Conservation (phyloP, 139 green algal genomes). For the Coelastrella sp. region DNA sequence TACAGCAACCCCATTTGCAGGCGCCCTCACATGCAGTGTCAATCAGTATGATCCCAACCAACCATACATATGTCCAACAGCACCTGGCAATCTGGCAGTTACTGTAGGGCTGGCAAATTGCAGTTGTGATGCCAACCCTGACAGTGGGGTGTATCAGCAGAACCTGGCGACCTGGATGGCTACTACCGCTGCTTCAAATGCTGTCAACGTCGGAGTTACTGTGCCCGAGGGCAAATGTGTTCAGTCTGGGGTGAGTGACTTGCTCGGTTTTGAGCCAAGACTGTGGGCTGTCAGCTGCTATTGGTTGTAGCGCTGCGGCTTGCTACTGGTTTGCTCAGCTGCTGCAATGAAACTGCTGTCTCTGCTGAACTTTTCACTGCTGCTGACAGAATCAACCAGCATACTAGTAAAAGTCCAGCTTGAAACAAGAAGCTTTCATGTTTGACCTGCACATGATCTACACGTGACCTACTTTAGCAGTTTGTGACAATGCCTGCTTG, state of each 20-base stretch:
- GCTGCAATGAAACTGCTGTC: too few species aligned
- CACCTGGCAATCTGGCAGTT: not conserved
- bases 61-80: slow-evolving; percentile 2
- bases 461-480: too few species aligned
- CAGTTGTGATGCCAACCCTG: not conserved
- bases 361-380: too few species aligned
- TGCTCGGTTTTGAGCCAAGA: too few species aligned
- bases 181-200: not conserved
- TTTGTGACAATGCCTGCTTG: too few species aligned
- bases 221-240: slow-evolving; percentile 22
- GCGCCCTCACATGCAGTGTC: not conserved
- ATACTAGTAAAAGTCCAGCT: too few species aligned
- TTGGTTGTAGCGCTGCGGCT: too few species aligned
- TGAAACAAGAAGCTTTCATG: too few species aligned
- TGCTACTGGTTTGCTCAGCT: too few species aligned
- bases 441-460: too few species aligned
- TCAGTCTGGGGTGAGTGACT: not conserved
- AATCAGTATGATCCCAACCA: slow-evolving; percentile 11
- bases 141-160: not conserved
- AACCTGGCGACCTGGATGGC: not conserved
- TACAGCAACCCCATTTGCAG: not conserved
- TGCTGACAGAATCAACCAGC: too few species aligned
- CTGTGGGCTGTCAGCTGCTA: too few species aligned
- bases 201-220: not conserved
- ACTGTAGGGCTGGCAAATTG: not conserved